Evolutionary conservation across 139 green algal species (phyloP).

Genomic region (Closterium sp.): DNA sequence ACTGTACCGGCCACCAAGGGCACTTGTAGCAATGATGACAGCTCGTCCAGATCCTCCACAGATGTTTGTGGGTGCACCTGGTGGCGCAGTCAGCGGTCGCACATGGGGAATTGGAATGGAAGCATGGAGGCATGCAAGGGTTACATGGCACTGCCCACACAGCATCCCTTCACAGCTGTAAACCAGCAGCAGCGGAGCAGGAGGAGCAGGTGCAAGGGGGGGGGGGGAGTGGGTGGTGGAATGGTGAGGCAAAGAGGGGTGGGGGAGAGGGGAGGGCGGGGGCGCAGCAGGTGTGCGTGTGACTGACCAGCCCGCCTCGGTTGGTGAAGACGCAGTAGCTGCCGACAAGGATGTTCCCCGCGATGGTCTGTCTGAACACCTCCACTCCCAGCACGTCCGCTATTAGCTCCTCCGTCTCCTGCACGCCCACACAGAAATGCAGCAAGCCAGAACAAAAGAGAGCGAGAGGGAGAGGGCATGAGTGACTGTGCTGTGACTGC

Average conservation of each 20-base stretch:
- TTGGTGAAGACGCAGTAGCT: constrained; percentile 94
- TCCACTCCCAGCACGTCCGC: constrained; percentile 97
- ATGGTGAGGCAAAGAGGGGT: background rate
- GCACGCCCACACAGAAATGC: background rate
- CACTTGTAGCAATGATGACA: constrained; percentile 88
- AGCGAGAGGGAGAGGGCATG: background rate
- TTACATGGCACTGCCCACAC: too few relatives aligned
- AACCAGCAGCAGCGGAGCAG: too few relatives aligned
- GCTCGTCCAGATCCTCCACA: constrained; percentile 98
- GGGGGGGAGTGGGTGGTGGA: background rate
- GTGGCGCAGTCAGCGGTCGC: background rate
- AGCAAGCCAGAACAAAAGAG: background rate
- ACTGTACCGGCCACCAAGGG: constrained; percentile 95
- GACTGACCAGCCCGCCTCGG: constrained; percentile 80
- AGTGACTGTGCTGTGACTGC: too few relatives aligned
- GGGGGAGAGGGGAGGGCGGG: background rate
- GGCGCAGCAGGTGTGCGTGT: background rate
- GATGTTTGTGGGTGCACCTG: constrained; percentile 87
- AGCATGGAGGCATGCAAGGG: too few relatives aligned
- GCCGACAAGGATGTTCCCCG: constrained; percentile 89
- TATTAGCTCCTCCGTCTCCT: constrained; percentile 89
- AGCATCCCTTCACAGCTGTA: too few relatives aligned
- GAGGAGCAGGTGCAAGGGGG: background rate
- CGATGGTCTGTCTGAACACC: constrained; percentile 97
- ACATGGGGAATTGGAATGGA: too few relatives aligned